Evolutionary conservation across 2,329 filamentous ascomycete species (phyloP).

Genomic region (Balansia obtecta): DNA sequence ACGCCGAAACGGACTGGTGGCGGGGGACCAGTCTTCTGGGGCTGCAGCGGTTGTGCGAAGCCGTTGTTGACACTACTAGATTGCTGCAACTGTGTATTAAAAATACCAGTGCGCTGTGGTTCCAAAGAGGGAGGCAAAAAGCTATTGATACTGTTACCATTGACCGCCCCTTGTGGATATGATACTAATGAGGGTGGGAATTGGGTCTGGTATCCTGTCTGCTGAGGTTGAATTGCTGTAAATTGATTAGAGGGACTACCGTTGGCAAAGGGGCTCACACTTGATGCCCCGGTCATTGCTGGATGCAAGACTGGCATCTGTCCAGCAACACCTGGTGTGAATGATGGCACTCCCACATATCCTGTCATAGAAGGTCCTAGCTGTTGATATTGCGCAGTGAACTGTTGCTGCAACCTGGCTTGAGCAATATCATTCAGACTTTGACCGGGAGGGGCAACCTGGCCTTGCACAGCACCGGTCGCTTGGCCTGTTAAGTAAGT

Average conservation of each 20-base stretch:
- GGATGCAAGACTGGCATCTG: constrained; percentile 30
- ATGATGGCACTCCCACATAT: constrained; percentile 24
- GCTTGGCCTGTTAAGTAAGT: constrained; percentile 73
- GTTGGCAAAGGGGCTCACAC: constrained; percentile 28
- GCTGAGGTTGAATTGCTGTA: constrained; percentile 43
- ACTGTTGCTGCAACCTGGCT: constrained; percentile 51
- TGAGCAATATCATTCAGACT: constrained; percentile 63
- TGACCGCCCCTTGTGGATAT: constrained; percentile 31
- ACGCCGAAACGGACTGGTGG: constrained; percentile 86
- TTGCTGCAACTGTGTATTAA: constrained; percentile 33
- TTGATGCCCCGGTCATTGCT: constrained; percentile 34
- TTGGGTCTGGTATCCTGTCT: constrained; percentile 44
- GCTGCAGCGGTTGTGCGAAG: constrained; percentile 34
- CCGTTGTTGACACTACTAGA: constrained; percentile 38
- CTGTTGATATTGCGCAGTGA: constrained; percentile 34
- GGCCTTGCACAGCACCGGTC: constrained; percentile 54
- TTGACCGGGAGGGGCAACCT: constrained; percentile 61
- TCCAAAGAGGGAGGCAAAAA: constrained; percentile 48
- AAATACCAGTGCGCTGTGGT: constrained; percentile 45
- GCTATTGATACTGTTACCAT: constrained; percentile 38
- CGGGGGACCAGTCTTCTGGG: constrained; percentile 50
- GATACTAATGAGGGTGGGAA: constrained; percentile 24
- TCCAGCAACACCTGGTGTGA: constrained; percentile 19
- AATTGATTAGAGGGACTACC: constrained; percentile 28
- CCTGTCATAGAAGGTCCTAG: constrained; percentile 28